Conservation (phyloP, 805 yeast genomes). For the Pichia occidentalis region DNA sequence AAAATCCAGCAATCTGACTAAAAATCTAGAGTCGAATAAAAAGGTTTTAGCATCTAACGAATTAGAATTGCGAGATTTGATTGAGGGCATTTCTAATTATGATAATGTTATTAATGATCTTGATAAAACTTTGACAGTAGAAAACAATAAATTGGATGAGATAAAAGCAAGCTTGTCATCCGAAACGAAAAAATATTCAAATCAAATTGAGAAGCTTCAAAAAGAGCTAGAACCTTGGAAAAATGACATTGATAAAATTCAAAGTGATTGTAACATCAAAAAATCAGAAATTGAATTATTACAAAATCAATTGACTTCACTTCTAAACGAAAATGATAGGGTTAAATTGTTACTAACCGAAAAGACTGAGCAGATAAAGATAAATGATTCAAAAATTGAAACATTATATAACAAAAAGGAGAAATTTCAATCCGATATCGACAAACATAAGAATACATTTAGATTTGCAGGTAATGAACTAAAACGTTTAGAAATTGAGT, state of each 20-base stretch:
- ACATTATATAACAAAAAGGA: constrained; percentile 43
- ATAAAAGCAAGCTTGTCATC: constrained; percentile 62
- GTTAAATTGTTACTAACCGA: constrained; percentile 39
- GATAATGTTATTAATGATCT: constrained; percentile 41
- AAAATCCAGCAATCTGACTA: constrained; percentile 54
- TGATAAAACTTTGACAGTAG: constrained; percentile 39
- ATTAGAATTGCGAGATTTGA: constrained; percentile 39
- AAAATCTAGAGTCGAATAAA: constrained; percentile 43
- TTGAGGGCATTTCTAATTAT: constrained; percentile 38
- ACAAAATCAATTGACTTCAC: constrained; percentile 37
- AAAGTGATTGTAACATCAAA: constrained; percentile 58
- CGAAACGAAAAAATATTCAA: constrained; percentile 64
- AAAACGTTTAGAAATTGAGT: constrained; percentile 45
- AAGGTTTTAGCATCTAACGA: constrained; percentile 40
- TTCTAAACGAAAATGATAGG: constrained; percentile 35
- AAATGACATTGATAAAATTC: constrained; percentile 54
- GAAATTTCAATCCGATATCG: constrained; percentile 47
- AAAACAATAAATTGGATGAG: constrained; percentile 51
- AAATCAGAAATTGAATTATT: constrained; percentile 59
- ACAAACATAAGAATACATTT: constrained; percentile 53
- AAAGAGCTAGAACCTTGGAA: constrained; percentile 78
- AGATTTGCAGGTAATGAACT: constrained; percentile 41
- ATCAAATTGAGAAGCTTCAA: constrained; percentile 57
- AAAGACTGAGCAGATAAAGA: constrained; percentile 29
- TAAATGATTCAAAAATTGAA: constrained; percentile 40